Conservation (phyloP, 345 rosid genomes). For the Trapa bicornis region DNA sequence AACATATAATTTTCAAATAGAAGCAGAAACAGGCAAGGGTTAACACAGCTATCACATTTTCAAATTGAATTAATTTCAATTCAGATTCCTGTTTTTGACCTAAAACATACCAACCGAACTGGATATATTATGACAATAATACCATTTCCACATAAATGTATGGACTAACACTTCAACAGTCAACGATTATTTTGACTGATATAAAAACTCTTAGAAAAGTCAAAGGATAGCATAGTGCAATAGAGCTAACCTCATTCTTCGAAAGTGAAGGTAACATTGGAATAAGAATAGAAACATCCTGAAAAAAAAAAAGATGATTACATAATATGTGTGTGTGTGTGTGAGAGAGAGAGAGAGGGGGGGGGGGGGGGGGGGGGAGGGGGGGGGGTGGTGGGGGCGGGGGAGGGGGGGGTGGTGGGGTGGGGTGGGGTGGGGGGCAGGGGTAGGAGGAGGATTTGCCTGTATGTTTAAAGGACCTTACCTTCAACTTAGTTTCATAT, state of each 20-base stretch:
- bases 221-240: background rate
- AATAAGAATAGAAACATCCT: constrained; percentile 92
- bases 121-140: background rate
- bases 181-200: background rate
- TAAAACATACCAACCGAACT: background rate
- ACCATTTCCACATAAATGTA: background rate
- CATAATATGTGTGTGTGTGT: background rate
- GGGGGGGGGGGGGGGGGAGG: background rate
- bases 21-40: background rate
- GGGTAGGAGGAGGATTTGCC: constrained; percentile 6
- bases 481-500: constrained; percentile 94
- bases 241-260: constrained; percentile 64
- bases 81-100: background rate
- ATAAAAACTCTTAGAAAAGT: background rate
- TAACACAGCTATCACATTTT: background rate
- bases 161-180: background rate
- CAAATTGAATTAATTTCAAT: background rate
- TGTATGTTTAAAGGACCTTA: constrained; percentile 7
- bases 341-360: background rate
- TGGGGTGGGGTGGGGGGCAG: too few relatives aligned
- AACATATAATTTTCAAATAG: background rate
- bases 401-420: too few relatives aligned
- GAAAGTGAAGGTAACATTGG: constrained; percentile 90
- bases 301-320: constrained; percentile 17
- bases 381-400: too few relatives aligned